Evolutionary conservation across 2,329 filamentous ascomycete species (phyloP).

Genomic region (Mycosphaerella sp.): DNA sequence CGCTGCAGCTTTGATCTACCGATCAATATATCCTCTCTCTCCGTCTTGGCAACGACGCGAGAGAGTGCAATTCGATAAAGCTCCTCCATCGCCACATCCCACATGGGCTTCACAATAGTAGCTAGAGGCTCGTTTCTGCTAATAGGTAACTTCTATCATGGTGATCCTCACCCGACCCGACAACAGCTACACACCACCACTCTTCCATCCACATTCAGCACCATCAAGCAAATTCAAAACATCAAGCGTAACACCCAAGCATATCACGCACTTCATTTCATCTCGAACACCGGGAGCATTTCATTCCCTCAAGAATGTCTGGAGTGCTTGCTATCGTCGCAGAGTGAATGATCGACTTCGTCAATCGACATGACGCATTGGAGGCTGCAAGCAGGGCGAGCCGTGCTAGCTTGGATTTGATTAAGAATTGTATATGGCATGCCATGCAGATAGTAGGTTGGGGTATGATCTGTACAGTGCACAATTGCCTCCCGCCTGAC

Average conservation of each 20-base stretch:
- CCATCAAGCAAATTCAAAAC: too few species aligned
- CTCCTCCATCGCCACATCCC: slow-evolving; percentile 5
- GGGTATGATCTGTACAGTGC: slow-evolving; percentile 4
- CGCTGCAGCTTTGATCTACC: neutral
- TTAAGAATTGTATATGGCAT: neutral
- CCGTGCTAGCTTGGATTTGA: neutral
- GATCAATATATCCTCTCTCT: neutral
- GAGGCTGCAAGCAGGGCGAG: neutral
- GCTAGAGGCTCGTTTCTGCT: neutral
- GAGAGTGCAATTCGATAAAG: neutral
- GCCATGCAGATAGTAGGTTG: neutral
- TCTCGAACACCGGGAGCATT: too few species aligned
- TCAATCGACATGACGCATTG: too few species aligned
- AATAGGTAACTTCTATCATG: too few species aligned
- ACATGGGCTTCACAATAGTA: slow-evolving; percentile 8
- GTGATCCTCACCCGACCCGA: neutral
- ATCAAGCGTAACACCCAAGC: too few species aligned
- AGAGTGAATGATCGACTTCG: too few species aligned
- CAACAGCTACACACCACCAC: slow-evolving; percentile 16
- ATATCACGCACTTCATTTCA: too few species aligned
- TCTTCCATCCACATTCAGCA: slow-evolving; percentile 23
- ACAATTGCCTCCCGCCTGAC: neutral
- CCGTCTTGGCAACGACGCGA: neutral
- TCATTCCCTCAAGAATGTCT: too few species aligned
- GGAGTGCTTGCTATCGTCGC: too few species aligned